Base-by-base conservation (phyloP, 495 filamentous ascomycete species). In the Hypoxylon lenormandii region DNA sequence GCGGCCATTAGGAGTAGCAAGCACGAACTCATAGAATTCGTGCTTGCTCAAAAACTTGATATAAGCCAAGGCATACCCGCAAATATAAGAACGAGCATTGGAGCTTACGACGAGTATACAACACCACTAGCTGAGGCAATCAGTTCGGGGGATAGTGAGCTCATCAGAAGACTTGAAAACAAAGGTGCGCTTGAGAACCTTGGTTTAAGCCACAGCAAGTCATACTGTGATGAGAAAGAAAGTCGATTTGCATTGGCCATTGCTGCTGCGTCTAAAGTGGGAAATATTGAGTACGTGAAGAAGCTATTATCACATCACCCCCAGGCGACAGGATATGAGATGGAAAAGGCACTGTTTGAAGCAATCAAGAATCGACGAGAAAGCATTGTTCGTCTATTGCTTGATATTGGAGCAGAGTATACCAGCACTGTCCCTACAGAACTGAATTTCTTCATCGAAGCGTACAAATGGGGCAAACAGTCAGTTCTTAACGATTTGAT, bases 61-160 rank as follows among this genome's bases (percentile, higher is more conserved):
- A 53, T 70, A 5, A 18, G 23, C 36, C 30, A 7, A 33, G 13
- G 38, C 0, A 23, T 19, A 21, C 11, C 65, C 6, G 47, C 33
- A n/a, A n/a, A n/a, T n/a, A n/a, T n/a, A n/a, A n/a, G n/a, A n/a
- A n/a, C n/a, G 23, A 1, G 0, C 11, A 51, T 66, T 16, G 30
- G 36, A 5, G 13, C 30, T 8, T 33, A 54, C 26, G 19, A 5
- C 19, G 10, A 23, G 11, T 4, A 12, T 1, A 21, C 36, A 13
- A 60, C 67, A 16, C 61, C 66, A 12, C 36, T 70, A 22, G 60
- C 67, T 1, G 60, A 64, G n/a, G 67, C 67, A 30, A 61, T 70
- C 18, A 19, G 30, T 0, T 23, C 33, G 30, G 11, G 8, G 2
- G 26, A 65, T 15, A 15, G 28, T 3, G 11, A 1, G 10, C 55